Evolutionary conservation across 1,139 yeast species (phyloP).

Genomic region (Candida smagusa): DNA sequence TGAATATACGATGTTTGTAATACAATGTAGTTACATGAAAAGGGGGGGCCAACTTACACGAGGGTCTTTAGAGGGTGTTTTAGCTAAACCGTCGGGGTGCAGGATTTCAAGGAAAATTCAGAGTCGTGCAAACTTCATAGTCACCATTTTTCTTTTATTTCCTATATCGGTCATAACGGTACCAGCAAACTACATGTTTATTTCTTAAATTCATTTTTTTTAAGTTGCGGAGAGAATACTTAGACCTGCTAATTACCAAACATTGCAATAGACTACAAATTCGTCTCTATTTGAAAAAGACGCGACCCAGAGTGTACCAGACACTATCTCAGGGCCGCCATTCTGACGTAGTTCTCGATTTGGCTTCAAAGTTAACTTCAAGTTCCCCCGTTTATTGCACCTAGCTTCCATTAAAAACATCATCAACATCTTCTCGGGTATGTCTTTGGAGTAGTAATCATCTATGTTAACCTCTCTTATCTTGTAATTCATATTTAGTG

Average conservation of each 20-base stretch:
- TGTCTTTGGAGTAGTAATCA: conserved; percentile 9
- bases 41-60: not conserved
- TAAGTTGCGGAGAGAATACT: not conserved
- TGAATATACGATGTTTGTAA: too few relatives aligned
- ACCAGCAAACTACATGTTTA: too few relatives aligned
- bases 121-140: too few relatives aligned
- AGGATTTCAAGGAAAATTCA: too few relatives aligned
- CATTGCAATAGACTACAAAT: conserved; percentile 9
- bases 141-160: too few relatives aligned
- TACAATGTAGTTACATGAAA: not conserved
- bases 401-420: conserved; percentile 8
- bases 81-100: too few relatives aligned
- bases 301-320: conserved; percentile 10
- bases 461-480: conserved; percentile 10
- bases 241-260: conserved; percentile 5
- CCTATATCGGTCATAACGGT: too few relatives aligned
- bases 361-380: conserved; percentile 9
- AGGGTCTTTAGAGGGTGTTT: too few relatives aligned
- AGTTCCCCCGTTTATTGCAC: conserved; percentile 7
- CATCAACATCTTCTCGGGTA: conserved; percentile 9
- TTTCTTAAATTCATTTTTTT: not conserved
- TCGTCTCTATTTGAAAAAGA: conserved; percentile 7
- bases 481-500: conserved; percentile 7
- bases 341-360: conserved; percentile 6
- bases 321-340: conserved; percentile 9